These are phyloP conservation scores for Chytriomyces sp. DNA, from an alignment of 192 early-diverging fungal genomes.

Conservation along the genomic window DNA sequence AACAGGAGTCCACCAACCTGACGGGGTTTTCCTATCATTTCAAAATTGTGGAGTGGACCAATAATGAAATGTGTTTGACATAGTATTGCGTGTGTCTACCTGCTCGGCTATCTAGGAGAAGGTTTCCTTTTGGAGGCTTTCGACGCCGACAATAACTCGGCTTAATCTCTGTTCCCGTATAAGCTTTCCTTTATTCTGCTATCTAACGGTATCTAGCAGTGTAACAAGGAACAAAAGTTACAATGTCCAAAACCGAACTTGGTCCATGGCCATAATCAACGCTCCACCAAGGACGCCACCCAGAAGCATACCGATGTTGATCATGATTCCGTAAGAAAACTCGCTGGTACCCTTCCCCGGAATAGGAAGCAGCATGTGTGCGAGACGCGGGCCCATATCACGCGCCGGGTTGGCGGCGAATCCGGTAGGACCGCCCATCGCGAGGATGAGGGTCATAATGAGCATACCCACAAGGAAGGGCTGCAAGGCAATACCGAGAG, in stretches of 20 bases:
- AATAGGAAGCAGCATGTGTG: conserved; percentile 36
- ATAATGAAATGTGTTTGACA: no score
- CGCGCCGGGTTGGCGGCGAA: conserved; percentile 37
- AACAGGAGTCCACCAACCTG: no score
- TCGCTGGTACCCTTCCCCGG: conserved; percentile 37
- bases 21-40: no score
- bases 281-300: conserved; percentile 30
- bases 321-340: conserved; percentile 11
- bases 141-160: no score
- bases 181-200: no score
- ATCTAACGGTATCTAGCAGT: no score
- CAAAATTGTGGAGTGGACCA: no score
- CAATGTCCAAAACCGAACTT: background rate
- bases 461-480: conserved; percentile 32
- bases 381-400: conserved; percentile 31
- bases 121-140: no score
- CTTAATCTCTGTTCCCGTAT: no score
- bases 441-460: conserved; percentile 28
- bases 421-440: conserved; percentile 38
- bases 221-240: no score
- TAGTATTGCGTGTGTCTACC: no score
- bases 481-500: background rate
- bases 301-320: background rate
- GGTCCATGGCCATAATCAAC: conserved; percentile 9
- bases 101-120: no score